Evolutionary conservation across 2,329 filamentous ascomycete species (phyloP), one percentile per base, ranked within the genome.

Genomic region (Tolypocladium amazonense): DNA sequence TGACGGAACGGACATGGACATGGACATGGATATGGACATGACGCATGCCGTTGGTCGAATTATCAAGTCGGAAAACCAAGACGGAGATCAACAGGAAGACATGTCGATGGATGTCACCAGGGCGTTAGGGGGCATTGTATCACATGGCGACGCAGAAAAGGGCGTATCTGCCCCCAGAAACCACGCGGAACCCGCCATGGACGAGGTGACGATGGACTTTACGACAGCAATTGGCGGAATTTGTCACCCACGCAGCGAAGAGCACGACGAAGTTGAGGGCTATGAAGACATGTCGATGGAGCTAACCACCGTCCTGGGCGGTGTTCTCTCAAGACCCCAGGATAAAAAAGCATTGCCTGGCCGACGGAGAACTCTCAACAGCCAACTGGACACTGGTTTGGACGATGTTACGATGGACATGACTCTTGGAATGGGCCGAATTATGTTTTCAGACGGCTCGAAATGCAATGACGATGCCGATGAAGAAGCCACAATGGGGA

Each of bases 81-180:
- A 73, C 20, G 45, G 53, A 14, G 66, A 70, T 3, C 30, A 53
- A 53, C 81, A 82, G 25, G 82, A 85, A 63, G 90, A 92, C 45
- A 87, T 95, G 80, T 94, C 90, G 27, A 97, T 97, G 93, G 93
- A 97, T 66, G 90, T 97, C 9, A 97, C 93, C 2, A 85, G 84
- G 59, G 90, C 85, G 11, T 79, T 96, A 58, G 93, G 93, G 11
- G 84, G 87, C 3, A 97, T 97, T 58, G 73, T 96, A 25, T 76
- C 80, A 6, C 79, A 76, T 43, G 62, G 58, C 8, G 66, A 63
- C 56, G 58, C 56, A 18, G 50, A 53, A 38, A 64, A 23, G 56
- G 18, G 52, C 39, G n/a, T 25, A 41, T 4, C 11, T 20, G 11
- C 7, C 6, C 52, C 38, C n/a, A 58, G 66, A 58, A 64, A 64